Evolutionary conservation across 1,284 basidiomycete genomes (phyloP).

Genomic region (Moesziomyces antarcticus): DNA sequence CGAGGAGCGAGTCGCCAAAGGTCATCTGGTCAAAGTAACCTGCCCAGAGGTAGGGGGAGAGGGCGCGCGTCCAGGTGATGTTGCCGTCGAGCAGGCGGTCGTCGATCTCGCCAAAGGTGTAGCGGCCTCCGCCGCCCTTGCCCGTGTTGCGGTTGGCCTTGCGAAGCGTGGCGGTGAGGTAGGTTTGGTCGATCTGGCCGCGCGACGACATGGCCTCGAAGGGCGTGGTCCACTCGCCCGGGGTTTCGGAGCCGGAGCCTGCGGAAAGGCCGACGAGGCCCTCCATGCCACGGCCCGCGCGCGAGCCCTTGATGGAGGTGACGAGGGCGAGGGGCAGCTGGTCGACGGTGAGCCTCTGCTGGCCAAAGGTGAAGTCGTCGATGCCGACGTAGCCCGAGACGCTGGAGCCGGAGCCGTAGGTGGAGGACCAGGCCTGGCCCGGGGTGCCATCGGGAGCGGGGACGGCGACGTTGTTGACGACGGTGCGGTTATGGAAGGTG

Average conservation of each 20-base stretch:
- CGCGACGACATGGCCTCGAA: constrained; percentile 53
- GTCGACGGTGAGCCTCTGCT: constrained; percentile 30
- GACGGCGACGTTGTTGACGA: constrained; percentile 23
- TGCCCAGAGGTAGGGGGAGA: constrained; percentile 49
- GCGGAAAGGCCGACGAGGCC: constrained; percentile 52
- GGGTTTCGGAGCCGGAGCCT: constrained; percentile 27
- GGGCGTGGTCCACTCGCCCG: constrained; percentile 54
- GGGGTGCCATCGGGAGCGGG: constrained; percentile 27
- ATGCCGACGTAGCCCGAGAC: constrained; percentile 51
- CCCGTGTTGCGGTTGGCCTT: constrained; percentile 56
- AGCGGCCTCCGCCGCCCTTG: constrained; percentile 52
- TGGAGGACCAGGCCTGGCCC: constrained; percentile 41
- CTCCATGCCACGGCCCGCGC: constrained; percentile 52
- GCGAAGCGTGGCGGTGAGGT: constrained; percentile 51
- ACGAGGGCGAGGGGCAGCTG: constrained; percentile 38
- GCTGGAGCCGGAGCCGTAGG: constrained; percentile 43
- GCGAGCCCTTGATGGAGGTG: constrained; percentile 46
- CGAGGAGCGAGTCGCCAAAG: constrained; percentile 34
- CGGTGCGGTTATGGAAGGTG: constrained; percentile 51
- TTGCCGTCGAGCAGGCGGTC: constrained; percentile 29
- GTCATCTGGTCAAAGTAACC: constrained; percentile 47
- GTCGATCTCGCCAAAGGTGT: constrained; percentile 56
- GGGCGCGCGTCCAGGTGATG: constrained; percentile 46
- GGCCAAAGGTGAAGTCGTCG: constrained; percentile 49
- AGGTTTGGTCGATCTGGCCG: constrained; percentile 42